Evolutionary conservation across 805 yeast genomes (phyloP).

Genomic region (Yamadazyma phyllophila): DNA sequence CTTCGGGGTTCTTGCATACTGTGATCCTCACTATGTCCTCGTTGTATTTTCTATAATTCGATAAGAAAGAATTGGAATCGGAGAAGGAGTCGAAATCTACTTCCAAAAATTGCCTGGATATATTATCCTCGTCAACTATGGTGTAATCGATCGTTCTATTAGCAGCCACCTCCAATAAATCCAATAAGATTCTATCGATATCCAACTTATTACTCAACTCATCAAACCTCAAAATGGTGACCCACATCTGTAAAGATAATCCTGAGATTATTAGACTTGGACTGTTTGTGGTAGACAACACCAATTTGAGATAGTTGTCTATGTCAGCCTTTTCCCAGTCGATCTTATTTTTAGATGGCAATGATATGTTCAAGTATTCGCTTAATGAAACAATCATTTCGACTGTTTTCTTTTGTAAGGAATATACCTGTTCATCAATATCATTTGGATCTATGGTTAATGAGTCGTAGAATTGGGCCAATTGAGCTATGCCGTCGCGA

Average conservation of each 20-base stretch:
- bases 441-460: slow-evolving; percentile 65
- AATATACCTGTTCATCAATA: slow-evolving; percentile 75
- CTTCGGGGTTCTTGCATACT: slow-evolving; percentile 81
- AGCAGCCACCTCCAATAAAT: slow-evolving; percentile 71
- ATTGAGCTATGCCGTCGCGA: slow-evolving; percentile 67
- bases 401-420: slow-evolving; percentile 82
- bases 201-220: slow-evolving; percentile 59
- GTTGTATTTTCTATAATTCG: slow-evolving; percentile 76
- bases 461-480: slow-evolving; percentile 60
- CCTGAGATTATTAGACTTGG: slow-evolving; percentile 89
- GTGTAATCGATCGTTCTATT: slow-evolving; percentile 74
- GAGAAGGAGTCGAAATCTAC: slow-evolving; percentile 86
- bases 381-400: slow-evolving; percentile 89
- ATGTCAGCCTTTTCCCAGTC: slow-evolving; percentile 61
- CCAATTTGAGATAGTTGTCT: slow-evolving; percentile 65
- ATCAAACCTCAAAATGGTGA: slow-evolving; percentile 79
- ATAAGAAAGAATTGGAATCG: slow-evolving; percentile 72
- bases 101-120: slow-evolving; percentile 66
- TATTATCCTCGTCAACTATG: slow-evolving; percentile 61
- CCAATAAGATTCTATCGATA: slow-evolving; percentile 58
- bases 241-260: slow-evolving; percentile 91
- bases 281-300: slow-evolving; percentile 77
- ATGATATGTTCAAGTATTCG: slow-evolving; percentile 62
- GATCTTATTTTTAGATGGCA: slow-evolving; percentile 35
- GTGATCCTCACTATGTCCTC: slow-evolving; percentile 90